Base-by-base conservation (phyloP, 2,329 filamentous ascomycete species). In the Sphaceloma murrayae region DNA sequence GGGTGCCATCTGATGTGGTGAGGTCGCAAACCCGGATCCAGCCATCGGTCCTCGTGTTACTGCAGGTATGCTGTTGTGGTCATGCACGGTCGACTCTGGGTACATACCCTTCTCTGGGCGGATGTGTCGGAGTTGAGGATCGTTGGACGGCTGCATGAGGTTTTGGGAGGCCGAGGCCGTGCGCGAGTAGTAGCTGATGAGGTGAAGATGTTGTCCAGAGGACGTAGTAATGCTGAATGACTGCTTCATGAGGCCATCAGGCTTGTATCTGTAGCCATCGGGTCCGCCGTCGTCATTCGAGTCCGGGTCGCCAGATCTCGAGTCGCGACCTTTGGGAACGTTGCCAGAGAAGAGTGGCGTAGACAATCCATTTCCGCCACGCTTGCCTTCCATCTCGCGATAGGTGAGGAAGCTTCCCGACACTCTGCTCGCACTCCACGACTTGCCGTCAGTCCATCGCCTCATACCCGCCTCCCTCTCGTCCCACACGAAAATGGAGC, bases 401-500 rank as follows among this genome's bases (percentile, higher is more conserved):
- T 98, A 98, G 5, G 91, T 96, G 48, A 98, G 66, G 62, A 98
- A 98, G 67, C 91, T 96, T 42, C 91, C 91, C 0, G 89, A 96
- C 1, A 98, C 91, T 50, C 91, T 78, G 66, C 89, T 96, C 24
- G 91, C 91, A 59, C 89, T 96, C 91, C 91, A 98, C 26, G 89
- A 96, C 64, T 98, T 98, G 46, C 91, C 91, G 56, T 98, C 91
- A 0, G 91, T 98, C 91, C 91, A 98, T 63, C 91, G 74, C 58
- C 91, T 77, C 91, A 98, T 98, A 53, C 91, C 91, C 8, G 91
- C 91, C 69, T 98, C 91, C 55, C 89, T 74, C 70, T 98, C 91
- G 63, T 98, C 91, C 91, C 91, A 98, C n/a, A 98, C 91, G 58
- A 96, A 98, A 3, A 98, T 89, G 0, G 91, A 98, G 32, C 91